Evolutionary conservation across 2,329 filamentous ascomycete species (phyloP).

Genomic region (Fusarium brachygibbosum): DNA sequence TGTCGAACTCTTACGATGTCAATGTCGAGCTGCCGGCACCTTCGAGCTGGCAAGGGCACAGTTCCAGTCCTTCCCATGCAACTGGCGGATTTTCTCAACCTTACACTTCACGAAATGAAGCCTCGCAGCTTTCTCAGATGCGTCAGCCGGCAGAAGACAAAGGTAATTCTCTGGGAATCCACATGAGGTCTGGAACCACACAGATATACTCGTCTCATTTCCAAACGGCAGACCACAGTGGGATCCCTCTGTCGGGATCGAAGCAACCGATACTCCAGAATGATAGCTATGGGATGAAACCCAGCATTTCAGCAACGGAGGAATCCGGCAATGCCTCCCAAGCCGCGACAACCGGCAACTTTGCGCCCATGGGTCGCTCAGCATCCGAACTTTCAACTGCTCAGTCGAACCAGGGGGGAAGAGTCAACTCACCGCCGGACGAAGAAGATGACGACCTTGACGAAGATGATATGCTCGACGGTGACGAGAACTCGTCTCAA

Average conservation of each 20-base stretch:
- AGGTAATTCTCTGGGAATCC: slow-evolving; percentile 70
- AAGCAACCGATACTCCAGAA: slow-evolving; percentile 15
- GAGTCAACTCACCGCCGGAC: slow-evolving; percentile 57
- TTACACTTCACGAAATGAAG: slow-evolving; percentile 59
- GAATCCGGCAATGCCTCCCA: neutral
- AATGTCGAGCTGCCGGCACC: slow-evolving; percentile 62
- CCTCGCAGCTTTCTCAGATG: slow-evolving; percentile 26
- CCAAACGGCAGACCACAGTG: slow-evolving; percentile 12
- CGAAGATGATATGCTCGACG: slow-evolving; percentile 70
- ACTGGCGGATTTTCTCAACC: slow-evolving; percentile 61
- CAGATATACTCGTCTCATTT: slow-evolving; percentile 20
- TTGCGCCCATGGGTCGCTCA: slow-evolving; percentile 52
- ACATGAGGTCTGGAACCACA: slow-evolving; percentile 68
- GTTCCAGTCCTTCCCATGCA: slow-evolving; percentile 63
- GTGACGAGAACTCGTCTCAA: slow-evolving; percentile 56
- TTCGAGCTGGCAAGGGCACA: slow-evolving; percentile 70
- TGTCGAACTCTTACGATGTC: slow-evolving; percentile 69
- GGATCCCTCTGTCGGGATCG: slow-evolving; percentile 14
- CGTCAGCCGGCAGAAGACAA: slow-evolving; percentile 54
- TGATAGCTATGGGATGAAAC: slow-evolving; percentile 24
- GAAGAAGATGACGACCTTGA: slow-evolving; percentile 66
- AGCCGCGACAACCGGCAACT: slow-evolving; percentile 5
- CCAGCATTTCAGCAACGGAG: slow-evolving; percentile 6
- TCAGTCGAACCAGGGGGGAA: slow-evolving; percentile 57
- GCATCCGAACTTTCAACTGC: slow-evolving; percentile 51